Percentiles rank a stretch among this genome's conserved stretches.
These are phyloP conservation scores for Paralagenidium karlingii DNA, from an alignment of 352 stramenopile species.

Conservation along the genomic window DNA sequence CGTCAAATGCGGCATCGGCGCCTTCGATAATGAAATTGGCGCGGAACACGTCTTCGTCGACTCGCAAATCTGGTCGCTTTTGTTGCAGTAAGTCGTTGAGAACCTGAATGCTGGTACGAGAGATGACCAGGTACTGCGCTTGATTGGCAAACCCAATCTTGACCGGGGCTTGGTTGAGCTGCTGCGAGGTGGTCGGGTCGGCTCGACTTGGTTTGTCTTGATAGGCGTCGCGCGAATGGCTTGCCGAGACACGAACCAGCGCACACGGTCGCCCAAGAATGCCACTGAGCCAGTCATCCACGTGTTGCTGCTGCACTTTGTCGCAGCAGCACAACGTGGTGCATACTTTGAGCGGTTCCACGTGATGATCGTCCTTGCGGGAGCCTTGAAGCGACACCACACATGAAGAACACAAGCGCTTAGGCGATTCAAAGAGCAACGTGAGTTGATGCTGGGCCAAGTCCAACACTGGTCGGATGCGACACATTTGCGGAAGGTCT, in stretches of 20 bases:
- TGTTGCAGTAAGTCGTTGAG: conserved; percentile 27
- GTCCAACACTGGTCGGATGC: conserved; percentile 48
- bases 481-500: conserved; percentile 37
- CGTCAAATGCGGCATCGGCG: conserved; percentile 42
- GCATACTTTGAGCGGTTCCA: too few relatives aligned
- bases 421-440: conserved; percentile 17
- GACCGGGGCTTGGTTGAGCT: neutral
- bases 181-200: neutral
- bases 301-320: conserved; percentile 28
- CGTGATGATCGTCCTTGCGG: too few relatives aligned
- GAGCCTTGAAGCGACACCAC: conserved; percentile 26
- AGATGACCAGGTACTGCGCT: conserved; percentile 54
- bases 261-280: conserved; percentile 43
- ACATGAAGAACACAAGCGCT: conserved; percentile 4
- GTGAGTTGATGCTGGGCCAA: conserved; percentile 36
- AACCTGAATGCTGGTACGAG: conserved; percentile 30
- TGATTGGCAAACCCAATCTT: conserved; percentile 72
- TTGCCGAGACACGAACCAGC: conserved; percentile 49
- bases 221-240: conserved; percentile 21
- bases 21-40: conserved; percentile 64
- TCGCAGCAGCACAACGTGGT: conserved; percentile 34
- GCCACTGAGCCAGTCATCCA: conserved; percentile 51
- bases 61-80: conserved; percentile 11
- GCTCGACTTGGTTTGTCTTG: conserved; percentile 3
- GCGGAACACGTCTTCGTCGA: conserved; percentile 56